phyloP scores from a whole-genome alignment of 1,139 yeast genomes.

The Sugiyamaella sp. region DNA sequence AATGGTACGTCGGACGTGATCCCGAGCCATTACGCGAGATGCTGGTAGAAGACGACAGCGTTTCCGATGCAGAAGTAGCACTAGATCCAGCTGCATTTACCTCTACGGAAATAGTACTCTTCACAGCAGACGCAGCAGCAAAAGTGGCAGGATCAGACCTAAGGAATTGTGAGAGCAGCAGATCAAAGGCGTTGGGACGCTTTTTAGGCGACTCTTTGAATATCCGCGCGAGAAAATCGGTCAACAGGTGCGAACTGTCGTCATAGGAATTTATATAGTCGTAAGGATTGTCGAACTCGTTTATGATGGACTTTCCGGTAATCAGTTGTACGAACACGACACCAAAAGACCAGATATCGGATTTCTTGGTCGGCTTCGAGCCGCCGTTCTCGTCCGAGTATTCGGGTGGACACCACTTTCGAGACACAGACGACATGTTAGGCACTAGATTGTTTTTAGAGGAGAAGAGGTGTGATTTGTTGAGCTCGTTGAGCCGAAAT shows the following conservation, averaged over 20 bases:
- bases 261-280: conserved; percentile 54
- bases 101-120: too few species aligned
- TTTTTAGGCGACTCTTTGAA: conserved; percentile 67
- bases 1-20: conserved; percentile 11
- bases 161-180: conserved; percentile 79
- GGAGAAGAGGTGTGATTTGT: conserved; percentile 39
- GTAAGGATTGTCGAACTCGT: conserved; percentile 60
- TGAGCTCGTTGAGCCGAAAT: conserved; percentile 63
- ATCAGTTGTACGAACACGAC: conserved; percentile 73
- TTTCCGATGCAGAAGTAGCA: neutral
- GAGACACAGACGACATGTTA: conserved; percentile 38
- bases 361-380: conserved; percentile 63
- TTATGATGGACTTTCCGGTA: conserved; percentile 60
- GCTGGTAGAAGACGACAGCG: conserved; percentile 5
- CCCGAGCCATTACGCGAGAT: conserved; percentile 9
- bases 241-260: conserved; percentile 55
- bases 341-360: conserved; percentile 94
- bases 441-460: conserved; percentile 18
- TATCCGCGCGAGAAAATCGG: conserved; percentile 68
- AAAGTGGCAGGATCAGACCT: conserved; percentile 54
- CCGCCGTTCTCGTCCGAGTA: conserved; percentile 40
- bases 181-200: conserved; percentile 80
- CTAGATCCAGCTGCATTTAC: conserved; percentile 1
- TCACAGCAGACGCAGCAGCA: conserved; percentile 11
- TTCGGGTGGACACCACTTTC: conserved; percentile 81